These are phyloP conservation scores for Carex pumila DNA, from an alignment of 176 grass and related monocot genomes.

Conservation along the genomic window DNA sequence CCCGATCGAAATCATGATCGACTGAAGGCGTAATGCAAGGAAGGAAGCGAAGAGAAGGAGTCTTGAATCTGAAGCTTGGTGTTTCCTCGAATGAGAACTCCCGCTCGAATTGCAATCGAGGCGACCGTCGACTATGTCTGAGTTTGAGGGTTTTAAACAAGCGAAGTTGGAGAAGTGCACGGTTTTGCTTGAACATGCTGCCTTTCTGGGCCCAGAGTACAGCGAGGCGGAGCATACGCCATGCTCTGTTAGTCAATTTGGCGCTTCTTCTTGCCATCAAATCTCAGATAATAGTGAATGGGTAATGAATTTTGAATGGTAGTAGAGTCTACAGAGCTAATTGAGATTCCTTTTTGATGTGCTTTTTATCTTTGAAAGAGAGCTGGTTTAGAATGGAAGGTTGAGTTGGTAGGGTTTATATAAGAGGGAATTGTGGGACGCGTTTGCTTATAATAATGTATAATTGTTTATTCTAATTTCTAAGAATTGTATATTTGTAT, in stretches of 20 bases:
- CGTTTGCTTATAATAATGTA: neutral
- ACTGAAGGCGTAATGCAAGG: constrained; percentile 51
- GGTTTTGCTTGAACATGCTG: constrained; percentile 16
- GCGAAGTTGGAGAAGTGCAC: constrained; percentile 38
- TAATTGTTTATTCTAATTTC: neutral
- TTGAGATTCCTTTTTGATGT: neutral
- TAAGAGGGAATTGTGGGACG: neutral
- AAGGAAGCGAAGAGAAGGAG: constrained; percentile 48
- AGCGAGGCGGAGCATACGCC: constrained; percentile 51
- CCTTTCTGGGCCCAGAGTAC: constrained; percentile 49
- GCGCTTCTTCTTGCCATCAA: constrained; percentile 17
- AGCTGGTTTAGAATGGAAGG: neutral
- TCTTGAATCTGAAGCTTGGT: constrained; percentile 60
- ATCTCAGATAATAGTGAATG: neutral
- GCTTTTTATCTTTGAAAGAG: neutral
- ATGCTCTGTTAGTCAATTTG: constrained; percentile 37
- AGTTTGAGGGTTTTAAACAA: constrained; percentile 42
- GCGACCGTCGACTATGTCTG: constrained; percentile 1
- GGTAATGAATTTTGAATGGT: neutral
- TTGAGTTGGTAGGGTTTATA: neutral
- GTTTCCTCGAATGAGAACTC: constrained; percentile 92
- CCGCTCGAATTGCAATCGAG: constrained; percentile 36
- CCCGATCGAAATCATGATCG: constrained; percentile 30
- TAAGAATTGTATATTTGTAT: neutral
- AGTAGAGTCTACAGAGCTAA: too few species aligned